phyloP scores from a whole-genome alignment of 2,329 filamentous ascomycete species.

The Trichophyton mentagrophytes region DNA sequence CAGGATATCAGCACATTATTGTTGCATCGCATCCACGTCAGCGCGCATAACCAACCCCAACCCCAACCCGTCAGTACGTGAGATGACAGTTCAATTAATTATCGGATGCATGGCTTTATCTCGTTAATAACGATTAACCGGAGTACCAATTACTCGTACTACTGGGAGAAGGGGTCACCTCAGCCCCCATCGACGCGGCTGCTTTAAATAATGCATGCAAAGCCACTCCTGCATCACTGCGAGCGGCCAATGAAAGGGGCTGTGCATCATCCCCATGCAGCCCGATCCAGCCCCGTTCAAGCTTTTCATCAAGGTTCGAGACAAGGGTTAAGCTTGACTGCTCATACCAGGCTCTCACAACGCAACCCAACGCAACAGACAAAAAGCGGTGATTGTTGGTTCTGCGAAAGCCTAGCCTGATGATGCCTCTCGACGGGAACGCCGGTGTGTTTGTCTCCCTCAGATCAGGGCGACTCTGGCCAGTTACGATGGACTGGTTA shows the following conservation, averaged over 20 bases:
- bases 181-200: background rate
- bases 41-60: background rate
- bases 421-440: background rate
- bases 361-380: background rate
- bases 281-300: background rate
- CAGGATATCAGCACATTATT: background rate
- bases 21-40: background rate
- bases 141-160: too few species aligned
- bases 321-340: background rate
- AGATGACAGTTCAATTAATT: background rate
- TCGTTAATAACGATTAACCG: background rate
- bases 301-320: background rate
- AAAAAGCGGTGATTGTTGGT: background rate
- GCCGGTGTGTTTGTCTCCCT: background rate
- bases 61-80: background rate
- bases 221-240: background rate
- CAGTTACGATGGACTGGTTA: background rate
- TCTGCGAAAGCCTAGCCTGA: background rate
- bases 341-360: background rate
- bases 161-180: background rate
- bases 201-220: background rate
- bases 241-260: background rate
- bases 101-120: background rate
- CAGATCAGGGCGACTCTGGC: background rate
- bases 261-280: background rate